These are phyloP conservation scores for Solanum microdontum DNA, from an alignment of 257 asterid genomes.

Conservation along the genomic window DNA sequence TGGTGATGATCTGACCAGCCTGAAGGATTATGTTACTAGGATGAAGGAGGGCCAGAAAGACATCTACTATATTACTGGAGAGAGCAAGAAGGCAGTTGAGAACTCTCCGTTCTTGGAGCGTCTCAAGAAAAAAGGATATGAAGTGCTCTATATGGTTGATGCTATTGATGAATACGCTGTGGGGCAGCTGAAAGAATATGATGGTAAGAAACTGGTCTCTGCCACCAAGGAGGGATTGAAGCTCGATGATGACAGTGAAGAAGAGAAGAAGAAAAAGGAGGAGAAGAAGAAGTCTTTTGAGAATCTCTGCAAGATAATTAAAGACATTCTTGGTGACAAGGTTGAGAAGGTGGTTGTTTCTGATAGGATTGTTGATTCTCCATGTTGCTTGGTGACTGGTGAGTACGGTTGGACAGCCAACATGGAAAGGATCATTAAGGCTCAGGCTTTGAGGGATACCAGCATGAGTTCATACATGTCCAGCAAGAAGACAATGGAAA, in stretches of 20 bases:
- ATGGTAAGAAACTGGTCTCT: slow-evolving; percentile 71
- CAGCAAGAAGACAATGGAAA: slow-evolving; percentile 86
- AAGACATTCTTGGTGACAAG: slow-evolving; percentile 62
- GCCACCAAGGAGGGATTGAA: slow-evolving; percentile 74
- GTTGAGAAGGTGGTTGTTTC: slow-evolving; percentile 73
- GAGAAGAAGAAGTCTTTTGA: slow-evolving; percentile 65
- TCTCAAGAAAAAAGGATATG: slow-evolving; percentile 75
- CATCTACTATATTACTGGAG: slow-evolving; percentile 69
- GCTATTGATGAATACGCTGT: slow-evolving; percentile 76
- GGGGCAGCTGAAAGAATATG: slow-evolving; percentile 66
- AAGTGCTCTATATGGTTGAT: slow-evolving; percentile 70
- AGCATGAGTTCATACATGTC: slow-evolving; percentile 81
- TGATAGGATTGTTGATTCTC: slow-evolving; percentile 70
- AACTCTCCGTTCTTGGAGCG: slow-evolving; percentile 70
- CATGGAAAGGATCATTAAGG: slow-evolving; percentile 79
- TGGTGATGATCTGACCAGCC: slow-evolving; percentile 70
- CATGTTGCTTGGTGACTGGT: slow-evolving; percentile 71
- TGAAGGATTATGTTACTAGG: slow-evolving; percentile 73
- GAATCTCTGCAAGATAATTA: slow-evolving; percentile 55
- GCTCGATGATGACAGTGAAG: slow-evolving; percentile 59
- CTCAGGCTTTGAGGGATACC: slow-evolving; percentile 66
- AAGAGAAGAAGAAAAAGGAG: slow-evolving; percentile 55
- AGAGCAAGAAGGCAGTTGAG: slow-evolving; percentile 71
- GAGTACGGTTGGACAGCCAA: slow-evolving; percentile 77
- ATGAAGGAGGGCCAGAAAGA: slow-evolving; percentile 88